Percentiles rank a stretch among this genome's conserved stretches.
phyloP scores from a whole-genome alignment of 805 yeast genomes.

The Kazachstania kunashirensis region DNA sequence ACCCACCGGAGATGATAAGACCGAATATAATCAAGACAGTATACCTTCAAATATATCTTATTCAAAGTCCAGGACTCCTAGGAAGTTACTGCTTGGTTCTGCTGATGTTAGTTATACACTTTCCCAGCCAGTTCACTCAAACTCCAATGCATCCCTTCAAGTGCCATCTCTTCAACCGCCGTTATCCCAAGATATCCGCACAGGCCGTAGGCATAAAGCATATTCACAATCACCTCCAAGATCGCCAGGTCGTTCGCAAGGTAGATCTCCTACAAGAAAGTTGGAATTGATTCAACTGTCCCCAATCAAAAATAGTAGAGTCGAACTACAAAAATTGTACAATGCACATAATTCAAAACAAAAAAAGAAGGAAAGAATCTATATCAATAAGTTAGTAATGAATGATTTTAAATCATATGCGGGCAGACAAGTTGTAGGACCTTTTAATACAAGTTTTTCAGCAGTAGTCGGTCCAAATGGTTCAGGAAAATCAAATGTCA shows the following conservation, averaged over 20 bases:
- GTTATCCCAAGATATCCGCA: constrained; percentile 17
- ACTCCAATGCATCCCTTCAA: constrained; percentile 13
- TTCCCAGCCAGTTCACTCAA: constrained; percentile 19
- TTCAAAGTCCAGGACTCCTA: constrained; percentile 16
- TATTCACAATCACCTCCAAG: constrained; percentile 25
- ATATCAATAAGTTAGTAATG: constrained; percentile 62
- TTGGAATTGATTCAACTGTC: constrained; percentile 36
- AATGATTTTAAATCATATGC: constrained; percentile 93
- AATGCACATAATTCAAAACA: constrained; percentile 21
- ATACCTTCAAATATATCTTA: neutral
- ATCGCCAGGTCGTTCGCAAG: constrained; percentile 28
- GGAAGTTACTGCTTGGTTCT: constrained; percentile 21
- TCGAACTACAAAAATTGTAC: constrained; percentile 24
- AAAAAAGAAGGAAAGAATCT: constrained; percentile 46
- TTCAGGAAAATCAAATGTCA: constrained; percentile 94
- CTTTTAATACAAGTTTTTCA: constrained; percentile 85
- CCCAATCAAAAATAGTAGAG: constrained; percentile 31
- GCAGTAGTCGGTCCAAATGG: constrained; percentile 99
- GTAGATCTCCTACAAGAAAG: constrained; percentile 32
- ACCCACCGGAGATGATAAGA: neutral
- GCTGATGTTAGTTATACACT: constrained; percentile 16
- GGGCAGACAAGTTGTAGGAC: constrained; percentile 87
- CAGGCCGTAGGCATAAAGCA: constrained; percentile 27
- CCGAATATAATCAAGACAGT: neutral
- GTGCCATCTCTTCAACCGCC: constrained; percentile 28